Conservation (phyloP, 106 monocot genomes). For the Acanthochlamys bracteata region DNA sequence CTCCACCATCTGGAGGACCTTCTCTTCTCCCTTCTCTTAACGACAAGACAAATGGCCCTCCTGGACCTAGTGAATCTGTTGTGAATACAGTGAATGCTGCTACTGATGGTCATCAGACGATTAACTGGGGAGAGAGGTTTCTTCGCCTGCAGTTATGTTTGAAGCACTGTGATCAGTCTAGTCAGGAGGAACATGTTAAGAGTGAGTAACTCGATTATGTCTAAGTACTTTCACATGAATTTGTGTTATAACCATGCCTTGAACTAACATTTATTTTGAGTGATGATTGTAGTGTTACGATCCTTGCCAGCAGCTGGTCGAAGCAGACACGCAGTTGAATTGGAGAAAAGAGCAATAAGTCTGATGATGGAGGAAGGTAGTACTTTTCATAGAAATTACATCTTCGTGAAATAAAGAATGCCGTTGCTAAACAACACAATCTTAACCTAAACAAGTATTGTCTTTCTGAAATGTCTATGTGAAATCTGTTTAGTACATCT, state of each 20-base stretch:
- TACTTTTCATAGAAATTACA: neutral
- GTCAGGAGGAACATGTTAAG: conserved; percentile 71
- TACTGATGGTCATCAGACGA: conserved; percentile 7
- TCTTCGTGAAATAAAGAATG: neutral
- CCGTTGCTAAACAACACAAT: neutral
- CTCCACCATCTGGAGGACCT: conserved; percentile 11
- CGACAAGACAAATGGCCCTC: conserved; percentile 1
- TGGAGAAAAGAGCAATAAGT: conserved; percentile 75
- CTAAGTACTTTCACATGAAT: neutral
- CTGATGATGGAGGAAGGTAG: conserved; percentile 75
- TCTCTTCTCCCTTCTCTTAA: conserved; percentile 8
- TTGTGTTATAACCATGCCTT: neutral
- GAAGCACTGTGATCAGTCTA: conserved; percentile 65
- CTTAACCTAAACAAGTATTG: neutral
- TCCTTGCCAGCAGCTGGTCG: conserved; percentile 50
- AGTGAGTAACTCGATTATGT: conserved; percentile 31
- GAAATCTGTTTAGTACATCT: neutral
- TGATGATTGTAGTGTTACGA: conserved; percentile 34
- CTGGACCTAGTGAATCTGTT: conserved; percentile 12
- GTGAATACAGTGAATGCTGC: conserved; percentile 6
- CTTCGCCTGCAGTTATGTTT: conserved; percentile 61
- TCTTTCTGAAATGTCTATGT: neutral
- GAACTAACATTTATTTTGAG: neutral
- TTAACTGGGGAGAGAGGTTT: conserved; percentile 63
- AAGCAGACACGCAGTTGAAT: conserved; percentile 58